Evolutionary conservation across 768 basidiomycete genomes (phyloP).

Genomic region (Leccinum subgranulosum): DNA sequence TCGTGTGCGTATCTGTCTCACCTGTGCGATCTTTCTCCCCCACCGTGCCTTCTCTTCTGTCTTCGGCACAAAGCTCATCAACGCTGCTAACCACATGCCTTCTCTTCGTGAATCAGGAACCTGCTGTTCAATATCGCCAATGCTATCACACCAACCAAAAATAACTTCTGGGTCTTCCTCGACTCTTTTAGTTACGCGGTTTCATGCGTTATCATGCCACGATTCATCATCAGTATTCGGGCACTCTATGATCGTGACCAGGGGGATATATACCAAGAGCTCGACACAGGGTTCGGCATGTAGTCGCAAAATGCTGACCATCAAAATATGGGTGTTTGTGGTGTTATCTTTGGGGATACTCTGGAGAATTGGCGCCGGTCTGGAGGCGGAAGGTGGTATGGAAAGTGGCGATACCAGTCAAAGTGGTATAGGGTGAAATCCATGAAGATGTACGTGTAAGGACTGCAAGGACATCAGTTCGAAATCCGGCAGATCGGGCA

Average conservation of each 20-base stretch:
- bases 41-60: neutral
- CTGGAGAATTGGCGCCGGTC: neutral
- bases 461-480: neutral
- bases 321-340: neutral
- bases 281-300: neutral
- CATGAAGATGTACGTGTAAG: neutral
- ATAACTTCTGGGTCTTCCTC: neutral
- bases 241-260: neutral
- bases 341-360: neutral
- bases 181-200: neutral
- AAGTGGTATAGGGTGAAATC: neutral
- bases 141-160: neutral
- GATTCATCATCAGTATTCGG: neutral
- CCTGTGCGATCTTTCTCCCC: neutral
- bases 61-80: neutral
- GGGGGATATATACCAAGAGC: neutral
- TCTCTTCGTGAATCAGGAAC: neutral
- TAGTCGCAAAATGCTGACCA: neutral
- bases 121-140: neutral
- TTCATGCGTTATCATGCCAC: neutral
- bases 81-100: neutral
- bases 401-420: neutral
- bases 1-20: neutral
- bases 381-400: neutral
- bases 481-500: neutral